These are phyloP conservation scores for Linum lewisii DNA, from an alignment of 345 rosid genomes.

Conservation along the genomic window DNA sequence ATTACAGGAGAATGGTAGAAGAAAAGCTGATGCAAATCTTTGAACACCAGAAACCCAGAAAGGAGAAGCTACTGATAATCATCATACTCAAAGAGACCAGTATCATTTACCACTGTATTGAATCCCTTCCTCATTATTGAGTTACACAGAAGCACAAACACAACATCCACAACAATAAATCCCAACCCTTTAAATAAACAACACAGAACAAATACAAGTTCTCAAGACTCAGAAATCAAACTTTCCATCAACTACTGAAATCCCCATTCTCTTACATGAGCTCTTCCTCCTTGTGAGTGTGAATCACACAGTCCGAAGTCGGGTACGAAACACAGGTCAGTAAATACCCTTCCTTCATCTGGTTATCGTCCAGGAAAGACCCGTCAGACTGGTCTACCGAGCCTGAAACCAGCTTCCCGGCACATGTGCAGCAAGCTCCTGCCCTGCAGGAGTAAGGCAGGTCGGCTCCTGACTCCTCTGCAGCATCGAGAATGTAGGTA, in stretches of 20 bases:
- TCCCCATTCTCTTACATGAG: slow-evolving; percentile 22
- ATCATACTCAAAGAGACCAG: no score
- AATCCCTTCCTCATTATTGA: no score
- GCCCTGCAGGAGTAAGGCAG: slow-evolving; percentile 91
- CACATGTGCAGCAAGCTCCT: slow-evolving; percentile 85
- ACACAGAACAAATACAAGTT: not conserved
- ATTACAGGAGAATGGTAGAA: no score
- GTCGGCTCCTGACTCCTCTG: slow-evolving; percentile 69
- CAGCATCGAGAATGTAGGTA: slow-evolving; percentile 64
- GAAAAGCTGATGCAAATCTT: no score
- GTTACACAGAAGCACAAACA: no score
- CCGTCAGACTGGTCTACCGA: slow-evolving; percentile 79
- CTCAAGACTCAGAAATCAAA: not conserved
- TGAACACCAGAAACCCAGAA: no score
- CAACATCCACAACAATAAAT: no score
- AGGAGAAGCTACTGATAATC: no score
- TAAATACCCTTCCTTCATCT: slow-evolving; percentile 45
- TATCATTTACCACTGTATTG: no score
- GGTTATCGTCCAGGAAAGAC: slow-evolving; percentile 62
- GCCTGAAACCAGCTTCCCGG: slow-evolving; percentile 54
- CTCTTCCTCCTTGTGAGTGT: slow-evolving; percentile 74
- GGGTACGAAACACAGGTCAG: slow-evolving; percentile 78
- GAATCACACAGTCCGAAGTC: slow-evolving; percentile 62
- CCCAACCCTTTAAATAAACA: not conserved
- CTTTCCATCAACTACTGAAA: not conserved